Conservation (phyloP, 2,329 filamentous ascomycete species). For the Fusarium penzigii region DNA sequence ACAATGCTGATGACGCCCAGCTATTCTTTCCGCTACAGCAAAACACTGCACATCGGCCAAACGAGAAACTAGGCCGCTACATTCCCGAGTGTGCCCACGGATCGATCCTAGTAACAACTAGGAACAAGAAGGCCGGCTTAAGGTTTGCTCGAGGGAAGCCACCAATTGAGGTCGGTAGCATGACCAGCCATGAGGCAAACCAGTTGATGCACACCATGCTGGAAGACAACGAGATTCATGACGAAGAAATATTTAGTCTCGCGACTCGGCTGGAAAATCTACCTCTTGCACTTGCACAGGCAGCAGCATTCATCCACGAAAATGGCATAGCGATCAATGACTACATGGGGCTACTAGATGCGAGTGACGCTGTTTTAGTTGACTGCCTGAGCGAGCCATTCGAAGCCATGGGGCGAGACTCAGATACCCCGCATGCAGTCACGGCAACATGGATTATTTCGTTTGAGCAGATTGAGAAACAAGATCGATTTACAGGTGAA, state of each 20-base stretch:
- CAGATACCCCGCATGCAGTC: slow-evolving; percentile 27
- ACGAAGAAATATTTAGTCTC: slow-evolving; percentile 26
- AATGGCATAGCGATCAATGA: slow-evolving; percentile 22
- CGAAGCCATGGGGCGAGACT: slow-evolving; percentile 31
- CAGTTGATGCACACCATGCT: too few species aligned
- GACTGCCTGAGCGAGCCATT: slow-evolving; percentile 34
- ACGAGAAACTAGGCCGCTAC: slow-evolving; percentile 1
- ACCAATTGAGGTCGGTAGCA: slow-evolving; percentile 21
- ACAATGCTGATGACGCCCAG: slow-evolving; percentile 8
- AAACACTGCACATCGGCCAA: background rate
- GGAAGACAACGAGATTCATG: background rate
- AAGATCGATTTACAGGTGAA: slow-evolving; percentile 25
- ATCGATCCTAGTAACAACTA: slow-evolving; percentile 34
- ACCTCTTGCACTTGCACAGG: slow-evolving; percentile 36
- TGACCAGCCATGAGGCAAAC: too few species aligned
- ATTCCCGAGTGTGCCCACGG: slow-evolving; percentile 33
- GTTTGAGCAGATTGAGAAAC: slow-evolving; percentile 34
- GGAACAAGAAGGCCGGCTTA: slow-evolving; percentile 30
- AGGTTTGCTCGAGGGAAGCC: slow-evolving; percentile 17
- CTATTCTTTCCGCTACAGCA: slow-evolving; percentile 15
- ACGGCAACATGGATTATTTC: slow-evolving; percentile 36
- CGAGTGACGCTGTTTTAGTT: slow-evolving; percentile 7
- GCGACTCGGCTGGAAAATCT: slow-evolving; percentile 30
- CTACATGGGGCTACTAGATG: slow-evolving; percentile 32
- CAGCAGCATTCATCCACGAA: slow-evolving; percentile 36